A percentile compares a stretch with the other conserved stretches of the same genome.
phyloP scores from a whole-genome alignment of 306 rosid genomes.

The Castanea mollissima region DNA sequence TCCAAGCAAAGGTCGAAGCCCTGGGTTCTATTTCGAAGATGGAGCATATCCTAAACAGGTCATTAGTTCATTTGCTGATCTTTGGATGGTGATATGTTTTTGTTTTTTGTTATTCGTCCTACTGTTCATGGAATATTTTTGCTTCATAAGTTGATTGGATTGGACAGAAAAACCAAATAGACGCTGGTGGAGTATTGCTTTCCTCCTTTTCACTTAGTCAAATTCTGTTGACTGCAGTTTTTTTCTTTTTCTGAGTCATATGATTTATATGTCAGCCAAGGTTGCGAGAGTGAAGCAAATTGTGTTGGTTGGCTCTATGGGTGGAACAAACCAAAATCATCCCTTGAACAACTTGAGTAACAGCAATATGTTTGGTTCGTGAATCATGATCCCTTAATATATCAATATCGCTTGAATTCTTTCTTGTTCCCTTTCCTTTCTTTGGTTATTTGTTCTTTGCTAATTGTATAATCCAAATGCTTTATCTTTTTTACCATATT shows the following conservation, averaged over 20 bases:
- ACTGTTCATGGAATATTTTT: constrained; percentile 6
- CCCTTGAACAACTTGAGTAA: constrained; percentile 52
- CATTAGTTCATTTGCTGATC: neutral
- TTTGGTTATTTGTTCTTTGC: neutral
- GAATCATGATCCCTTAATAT: constrained; percentile 2
- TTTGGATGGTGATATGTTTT: neutral
- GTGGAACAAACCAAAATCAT: constrained; percentile 28
- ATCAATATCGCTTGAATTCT: neutral
- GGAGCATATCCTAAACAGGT: constrained; percentile 94
- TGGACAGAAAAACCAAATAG: constrained; percentile 93
- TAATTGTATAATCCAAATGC: neutral
- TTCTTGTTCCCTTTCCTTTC: neutral
- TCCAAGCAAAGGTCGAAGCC: constrained; percentile 81
- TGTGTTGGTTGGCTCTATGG: too few species aligned
- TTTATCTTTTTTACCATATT: neutral
- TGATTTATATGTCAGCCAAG: constrained; percentile 56
- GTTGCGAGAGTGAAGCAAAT: constrained; percentile 70
- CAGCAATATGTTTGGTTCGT: constrained; percentile 72
- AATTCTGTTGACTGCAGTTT: neutral
- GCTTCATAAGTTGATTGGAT: constrained; percentile 84
- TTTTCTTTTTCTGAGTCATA: constrained; percentile 12
- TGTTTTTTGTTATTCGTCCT: constrained; percentile 5
- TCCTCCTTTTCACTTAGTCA: constrained; percentile 12
- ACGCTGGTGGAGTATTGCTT: constrained; percentile 55
- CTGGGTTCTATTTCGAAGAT: constrained; percentile 82